Evolutionary conservation across 2,329 filamentous ascomycete species (phyloP), one percentile per base, ranked within the genome.

Genomic region (Thelonectria rubi): DNA sequence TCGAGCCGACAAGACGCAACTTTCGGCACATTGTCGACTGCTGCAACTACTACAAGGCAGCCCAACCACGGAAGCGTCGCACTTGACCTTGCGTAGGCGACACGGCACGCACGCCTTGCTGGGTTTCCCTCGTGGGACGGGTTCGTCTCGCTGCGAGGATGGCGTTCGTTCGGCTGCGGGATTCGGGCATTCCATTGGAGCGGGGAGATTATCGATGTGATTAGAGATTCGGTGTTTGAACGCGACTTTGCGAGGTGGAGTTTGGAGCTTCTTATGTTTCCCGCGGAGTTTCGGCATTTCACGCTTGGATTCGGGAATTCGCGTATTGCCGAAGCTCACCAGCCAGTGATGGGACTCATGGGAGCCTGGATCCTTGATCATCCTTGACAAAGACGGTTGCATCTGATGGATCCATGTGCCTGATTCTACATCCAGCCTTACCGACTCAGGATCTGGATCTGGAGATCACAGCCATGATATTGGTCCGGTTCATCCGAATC

Each of bases 21-120:
- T 58, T 0, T 37, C 52, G 0, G 30, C 20, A 7, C 55, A 62
- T 5, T 62, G 56, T 21, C 62, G 62, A n/a, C 57, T 59, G 5
- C 57, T 46, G 20, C 67, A 69, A 39, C 55, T 60, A 24, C 62
- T 57, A 2, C 67, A 69, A 10, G 67, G 67, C 5, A 65, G 14
- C 0, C 67, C 67, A 8, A 49, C 46, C 0, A 48, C 47, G 3
- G 64, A 43, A 17, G 67, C 67, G 46, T 69, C 61, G 11, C 67
- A 69, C 24, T 69, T 69, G 11, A 65, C 52, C 45, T 69, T 69
- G 26, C 67, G 67, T 6, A 54, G 21, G 21, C 62, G 60, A 20
- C 67, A 69, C 1, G 66, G 66, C 6, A 60, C 53, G 10, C 67
- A 69, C 0, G 67, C 62, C 21, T 69, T 69, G 46, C 59, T 69